Evolutionary conservation across 768 basidiomycete species (phyloP).

Genomic region (Kwoniella dejecticola): DNA sequence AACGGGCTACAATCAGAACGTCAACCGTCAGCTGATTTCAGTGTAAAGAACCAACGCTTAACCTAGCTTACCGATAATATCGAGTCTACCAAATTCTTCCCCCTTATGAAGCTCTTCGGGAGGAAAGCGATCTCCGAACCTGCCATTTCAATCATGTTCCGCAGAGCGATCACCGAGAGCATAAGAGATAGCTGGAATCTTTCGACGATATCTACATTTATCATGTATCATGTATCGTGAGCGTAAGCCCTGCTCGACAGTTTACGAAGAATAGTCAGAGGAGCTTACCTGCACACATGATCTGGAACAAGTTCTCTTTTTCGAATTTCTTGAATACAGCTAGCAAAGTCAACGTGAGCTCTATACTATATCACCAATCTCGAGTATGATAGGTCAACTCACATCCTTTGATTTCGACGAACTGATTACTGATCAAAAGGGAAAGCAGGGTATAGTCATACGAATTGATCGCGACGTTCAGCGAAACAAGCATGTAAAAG

Average conservation of each 20-base stretch:
- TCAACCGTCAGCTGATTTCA: no score
- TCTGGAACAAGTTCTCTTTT: conserved; percentile 97
- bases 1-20: conserved; percentile 82
- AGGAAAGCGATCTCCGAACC: conserved; percentile 81
- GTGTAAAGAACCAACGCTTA: no score
- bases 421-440: conserved; percentile 93
- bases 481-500: conserved; percentile 89
- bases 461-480: conserved; percentile 97
- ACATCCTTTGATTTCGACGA: conserved; percentile 98
- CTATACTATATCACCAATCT: neutral
- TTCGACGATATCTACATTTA: conserved; percentile 95
- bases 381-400: conserved; percentile 16
- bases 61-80: conserved; percentile 74
- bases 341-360: conserved; percentile 17
- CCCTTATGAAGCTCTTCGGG: conserved; percentile 59
- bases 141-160: conserved; percentile 90
- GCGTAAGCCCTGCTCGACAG: no score
- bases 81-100: conserved; percentile 59
- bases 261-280: neutral
- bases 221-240: no score
- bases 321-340: conserved; percentile 98
- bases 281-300: conserved; percentile 84
- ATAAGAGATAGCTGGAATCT: conserved; percentile 89
- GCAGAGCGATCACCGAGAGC: conserved; percentile 85
- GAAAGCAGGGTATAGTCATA: conserved; percentile 95